Base-by-base conservation (phyloP, 1,284 basidiomycete species). In the Fomitopsis betulina region DNA sequence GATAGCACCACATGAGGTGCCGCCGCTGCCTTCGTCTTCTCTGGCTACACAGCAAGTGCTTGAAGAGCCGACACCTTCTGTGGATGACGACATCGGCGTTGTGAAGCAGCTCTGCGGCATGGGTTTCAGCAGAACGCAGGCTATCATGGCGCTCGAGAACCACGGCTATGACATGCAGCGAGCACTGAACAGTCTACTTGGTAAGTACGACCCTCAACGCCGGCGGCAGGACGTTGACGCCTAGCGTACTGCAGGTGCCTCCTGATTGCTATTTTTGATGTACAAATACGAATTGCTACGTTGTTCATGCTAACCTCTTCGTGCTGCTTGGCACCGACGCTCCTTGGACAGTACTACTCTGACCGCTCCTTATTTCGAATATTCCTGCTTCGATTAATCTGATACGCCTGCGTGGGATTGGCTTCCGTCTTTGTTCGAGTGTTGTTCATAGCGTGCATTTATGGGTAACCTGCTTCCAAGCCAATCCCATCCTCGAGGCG, bases 41-140 rank as follows among this genome's bases (percentile, higher is more conserved):
- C 35, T 54, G 15, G 21, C 47, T 76, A 78, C 47, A 67, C 74
- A 59, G 68, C 79, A 58, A 75, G 83, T 67, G 72, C 70, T 85
- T 58, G 80, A 83, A 57, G 74, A 80, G 15, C 66, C 65, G 7
- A 81, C 85, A 5, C 83, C 87, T 0, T 80, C 80, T 2, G 77
- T 79, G 10, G 86, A 86, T 32, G 90, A 91, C 61, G 92, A 94
- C 62, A 84, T 87, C 5, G 85, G 87, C 62, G 75, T 84, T 0
- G 89, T 94, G 35, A 93, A 89, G 68, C 86, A 87, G 65, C 75
- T 94, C 47, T 83, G 82, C 52, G 81, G 79, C 32, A 94, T 94
- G 91, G 92, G 93, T 39, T 94, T 94, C 76, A 86, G 81, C 64
- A 83, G 92, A 52, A 72, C 77, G n/a, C 86, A 93, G 69, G 89